Conservation (phyloP, 768 basidiomycete genomes). For the Fibroporia radiculosa region DNA sequence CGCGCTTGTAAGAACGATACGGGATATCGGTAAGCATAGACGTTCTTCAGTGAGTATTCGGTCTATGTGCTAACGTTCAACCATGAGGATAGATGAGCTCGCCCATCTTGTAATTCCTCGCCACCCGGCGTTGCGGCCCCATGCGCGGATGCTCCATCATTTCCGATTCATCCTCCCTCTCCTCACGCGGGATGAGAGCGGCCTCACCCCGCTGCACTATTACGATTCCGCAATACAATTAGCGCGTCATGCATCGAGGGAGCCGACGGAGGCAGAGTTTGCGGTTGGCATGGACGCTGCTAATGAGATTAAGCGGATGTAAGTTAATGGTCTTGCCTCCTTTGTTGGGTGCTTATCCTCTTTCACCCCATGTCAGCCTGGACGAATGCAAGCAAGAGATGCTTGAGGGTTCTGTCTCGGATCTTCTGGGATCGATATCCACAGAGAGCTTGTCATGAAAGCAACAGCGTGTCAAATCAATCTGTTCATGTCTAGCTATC, state of each 20-base stretch:
- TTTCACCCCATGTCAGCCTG: conserved; percentile 34
- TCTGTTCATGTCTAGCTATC: no score
- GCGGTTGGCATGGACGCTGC: conserved; percentile 54
- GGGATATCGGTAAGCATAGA: conserved; percentile 53
- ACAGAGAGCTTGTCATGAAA: no score
- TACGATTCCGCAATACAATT: conserved; percentile 75
- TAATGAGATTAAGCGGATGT: conserved; percentile 56
- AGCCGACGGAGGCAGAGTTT: conserved; percentile 64
- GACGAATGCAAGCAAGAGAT: conserved; percentile 60
- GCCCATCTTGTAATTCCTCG: conserved; percentile 69
- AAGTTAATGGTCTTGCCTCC: conserved; percentile 15
- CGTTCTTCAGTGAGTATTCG: neutral
- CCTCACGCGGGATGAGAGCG: conserved; percentile 46
- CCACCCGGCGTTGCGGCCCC: conserved; percentile 61
- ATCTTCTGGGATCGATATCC: conserved; percentile 20
- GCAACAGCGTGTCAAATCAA: no score
- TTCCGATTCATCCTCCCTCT: conserved; percentile 71
- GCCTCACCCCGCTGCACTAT: conserved; percentile 63
- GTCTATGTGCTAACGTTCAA: no score
- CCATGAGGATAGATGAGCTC: conserved; percentile 50
- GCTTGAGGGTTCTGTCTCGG: conserved; percentile 47
- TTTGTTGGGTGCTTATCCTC: neutral
- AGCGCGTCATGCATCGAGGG: conserved; percentile 50
- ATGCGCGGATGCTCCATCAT: conserved; percentile 72
- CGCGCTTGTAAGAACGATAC: conserved; percentile 62